These are phyloP conservation scores for Plantago coronopus DNA, from an alignment of 305 asterid genomes.

Conservation along the genomic window DNA sequence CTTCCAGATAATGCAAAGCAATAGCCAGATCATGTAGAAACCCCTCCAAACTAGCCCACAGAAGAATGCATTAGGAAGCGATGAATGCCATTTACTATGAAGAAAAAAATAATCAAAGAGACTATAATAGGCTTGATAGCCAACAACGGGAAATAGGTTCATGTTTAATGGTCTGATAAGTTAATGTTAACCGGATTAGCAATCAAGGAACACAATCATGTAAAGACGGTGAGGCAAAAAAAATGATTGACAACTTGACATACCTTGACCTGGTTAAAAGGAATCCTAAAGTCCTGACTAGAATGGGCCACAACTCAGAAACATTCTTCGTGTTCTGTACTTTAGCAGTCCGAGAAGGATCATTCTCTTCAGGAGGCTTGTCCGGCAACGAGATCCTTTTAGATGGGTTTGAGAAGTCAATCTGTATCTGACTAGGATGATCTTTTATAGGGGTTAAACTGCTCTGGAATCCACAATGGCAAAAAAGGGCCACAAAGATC, in stretches of 20 bases:
- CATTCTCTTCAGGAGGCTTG: slow-evolving; percentile 25
- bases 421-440: slow-evolving; percentile 34
- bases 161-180: no score
- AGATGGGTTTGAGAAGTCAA: slow-evolving; percentile 63
- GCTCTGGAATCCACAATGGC: slow-evolving; percentile 56
- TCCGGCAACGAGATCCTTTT: slow-evolving; percentile 31
- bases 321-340: slow-evolving; percentile 28
- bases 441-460: slow-evolving; percentile 44
- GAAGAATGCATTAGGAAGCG: neutral
- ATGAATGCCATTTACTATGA: no score
- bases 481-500: slow-evolving; percentile 16
- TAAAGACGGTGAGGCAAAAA: neutral
- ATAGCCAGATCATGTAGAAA: slow-evolving; percentile 57
- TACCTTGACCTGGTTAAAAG: slow-evolving; percentile 70
- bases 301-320: slow-evolving; percentile 56
- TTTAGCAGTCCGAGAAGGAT: slow-evolving; percentile 27
- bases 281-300: slow-evolving; percentile 69
- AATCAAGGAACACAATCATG: no score
- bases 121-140: no score
- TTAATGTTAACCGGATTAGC: no score
- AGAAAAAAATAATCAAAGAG: no score
- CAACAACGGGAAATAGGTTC: no score
- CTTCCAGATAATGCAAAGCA: slow-evolving; percentile 50
- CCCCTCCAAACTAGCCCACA: slow-evolving; percentile 51
- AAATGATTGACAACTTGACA: neutral